phyloP scores from a whole-genome alignment of 2,329 filamentous ascomycete species.

The Alternaria metachromatica region DNA sequence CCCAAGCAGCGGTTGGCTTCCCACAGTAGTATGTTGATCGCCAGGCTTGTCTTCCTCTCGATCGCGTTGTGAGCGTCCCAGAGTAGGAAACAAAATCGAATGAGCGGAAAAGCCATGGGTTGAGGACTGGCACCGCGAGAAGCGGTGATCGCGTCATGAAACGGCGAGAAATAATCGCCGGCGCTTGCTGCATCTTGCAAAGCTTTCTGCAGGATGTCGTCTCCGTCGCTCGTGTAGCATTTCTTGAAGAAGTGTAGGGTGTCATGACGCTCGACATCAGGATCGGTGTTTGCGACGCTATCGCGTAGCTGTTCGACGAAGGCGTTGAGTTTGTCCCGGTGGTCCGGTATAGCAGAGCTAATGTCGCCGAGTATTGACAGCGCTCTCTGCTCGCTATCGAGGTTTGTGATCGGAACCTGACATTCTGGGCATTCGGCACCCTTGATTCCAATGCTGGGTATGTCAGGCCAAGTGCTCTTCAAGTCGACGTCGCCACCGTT shows the following conservation, averaged over 20 bases:
- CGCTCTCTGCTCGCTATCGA: constrained; percentile 4
- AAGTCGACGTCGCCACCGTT: constrained; percentile 4
- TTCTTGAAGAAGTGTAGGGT: constrained; percentile 1
- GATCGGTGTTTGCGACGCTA: neutral
- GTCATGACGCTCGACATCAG: neutral
- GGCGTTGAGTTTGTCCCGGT: neutral
- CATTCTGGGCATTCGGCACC: constrained; percentile 5
- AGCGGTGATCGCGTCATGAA: constrained; percentile 1
- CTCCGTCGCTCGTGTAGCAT: constrained; percentile 6
- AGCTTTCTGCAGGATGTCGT: constrained; percentile 3
- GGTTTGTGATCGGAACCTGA: neutral
- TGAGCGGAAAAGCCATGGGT: constrained; percentile 2
- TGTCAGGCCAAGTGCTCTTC: constrained; percentile 1
- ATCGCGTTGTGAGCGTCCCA: neutral
- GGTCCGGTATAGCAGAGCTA: neutral
- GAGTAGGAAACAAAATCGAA: constrained; percentile 4
- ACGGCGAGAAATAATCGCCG: constrained; percentile 1
- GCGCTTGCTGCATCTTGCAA: constrained; percentile 6
- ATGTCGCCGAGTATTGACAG: constrained; percentile 1
- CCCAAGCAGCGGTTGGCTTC: neutral
- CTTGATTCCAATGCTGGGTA: neutral
- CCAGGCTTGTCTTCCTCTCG: neutral
- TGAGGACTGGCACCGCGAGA: neutral
- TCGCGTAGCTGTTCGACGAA: constrained; percentile 4
- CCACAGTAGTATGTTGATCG: neutral